Conservation (phyloP, 768 basidiomycete genomes). For the Leucosporidium yakuticum region DNA sequence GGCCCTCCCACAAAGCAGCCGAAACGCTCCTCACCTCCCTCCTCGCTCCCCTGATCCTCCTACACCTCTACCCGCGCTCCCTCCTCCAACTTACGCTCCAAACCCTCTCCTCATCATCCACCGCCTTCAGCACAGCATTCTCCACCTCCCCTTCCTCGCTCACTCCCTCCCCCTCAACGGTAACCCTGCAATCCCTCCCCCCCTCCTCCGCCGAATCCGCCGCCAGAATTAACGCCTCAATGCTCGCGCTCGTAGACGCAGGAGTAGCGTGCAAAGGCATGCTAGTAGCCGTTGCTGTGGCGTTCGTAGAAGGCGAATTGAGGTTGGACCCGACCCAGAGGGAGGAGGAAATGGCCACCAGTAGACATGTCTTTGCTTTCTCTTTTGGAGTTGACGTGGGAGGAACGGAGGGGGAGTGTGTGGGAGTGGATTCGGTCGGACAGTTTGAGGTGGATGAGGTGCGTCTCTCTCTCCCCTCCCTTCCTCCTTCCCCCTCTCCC, state of each 20-base stretch:
- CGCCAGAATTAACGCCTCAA: conserved; percentile 43
- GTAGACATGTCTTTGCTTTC: conserved; percentile 30
- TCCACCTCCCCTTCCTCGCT: conserved; percentile 19
- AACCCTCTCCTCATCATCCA: conserved; percentile 41
- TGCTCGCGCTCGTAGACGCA: conserved; percentile 42
- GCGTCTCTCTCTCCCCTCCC: neutral
- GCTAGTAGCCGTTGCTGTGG: conserved; percentile 38
- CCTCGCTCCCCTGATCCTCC: conserved; percentile 42
- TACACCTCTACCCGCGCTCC: conserved; percentile 45
- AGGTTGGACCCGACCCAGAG: conserved; percentile 42
- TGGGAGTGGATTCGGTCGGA: conserved; percentile 25
- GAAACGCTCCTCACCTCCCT: conserved; percentile 39
- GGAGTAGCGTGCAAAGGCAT: conserved; percentile 41
- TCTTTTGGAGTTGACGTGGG: conserved; percentile 31
- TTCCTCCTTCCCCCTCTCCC: no score
- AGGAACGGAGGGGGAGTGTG: conserved; percentile 25
- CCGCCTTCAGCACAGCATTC: conserved; percentile 23
- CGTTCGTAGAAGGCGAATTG: conserved; percentile 29
- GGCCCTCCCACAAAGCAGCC: conserved; percentile 42
- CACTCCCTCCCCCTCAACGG: conserved; percentile 7
- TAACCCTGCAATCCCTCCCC: neutral
- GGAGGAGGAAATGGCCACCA: conserved; percentile 39
- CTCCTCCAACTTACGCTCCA: conserved; percentile 46
- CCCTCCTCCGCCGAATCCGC: conserved; percentile 33
- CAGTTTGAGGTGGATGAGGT: conserved; percentile 29